Evolutionary conservation across 257 asterid genomes (phyloP).

Genomic region (Marsdenia floribunda): DNA sequence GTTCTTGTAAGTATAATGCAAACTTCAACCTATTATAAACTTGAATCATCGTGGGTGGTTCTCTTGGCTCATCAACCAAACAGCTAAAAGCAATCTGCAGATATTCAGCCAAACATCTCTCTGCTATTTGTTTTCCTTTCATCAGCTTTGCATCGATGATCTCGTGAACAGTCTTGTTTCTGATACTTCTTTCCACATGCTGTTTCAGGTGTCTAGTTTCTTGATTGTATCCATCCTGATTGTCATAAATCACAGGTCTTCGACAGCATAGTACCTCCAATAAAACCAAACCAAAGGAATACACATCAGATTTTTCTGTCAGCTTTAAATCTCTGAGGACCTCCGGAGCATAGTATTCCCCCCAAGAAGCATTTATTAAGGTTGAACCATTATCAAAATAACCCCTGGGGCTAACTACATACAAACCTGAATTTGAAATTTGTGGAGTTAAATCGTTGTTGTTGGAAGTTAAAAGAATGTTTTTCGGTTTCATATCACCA

Average conservation of each 20-base stretch:
- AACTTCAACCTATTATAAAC: no score
- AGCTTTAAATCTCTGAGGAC: background rate
- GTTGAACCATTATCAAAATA: background rate
- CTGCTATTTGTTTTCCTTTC: background rate
- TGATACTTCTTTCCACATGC: background rate
- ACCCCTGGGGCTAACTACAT: background rate
- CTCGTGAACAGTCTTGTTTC: background rate
- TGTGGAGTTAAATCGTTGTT: background rate
- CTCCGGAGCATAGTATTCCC: background rate
- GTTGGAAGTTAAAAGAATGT: no score
- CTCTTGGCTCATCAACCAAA: no score
- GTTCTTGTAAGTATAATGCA: no score
- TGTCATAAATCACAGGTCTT: background rate
- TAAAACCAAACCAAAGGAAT: slow-evolving; percentile 7
- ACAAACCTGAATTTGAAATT: background rate
- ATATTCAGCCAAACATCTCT: background rate
- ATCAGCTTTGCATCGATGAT: background rate
- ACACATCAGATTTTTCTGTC: background rate
- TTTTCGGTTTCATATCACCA: no score
- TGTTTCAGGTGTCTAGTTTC: background rate
- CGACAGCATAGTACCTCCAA: slow-evolving; percentile 10
- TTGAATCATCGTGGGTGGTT: no score
- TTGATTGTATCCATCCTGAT: no score
- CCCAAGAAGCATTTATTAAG: background rate
- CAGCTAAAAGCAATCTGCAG: no score